A percentile compares a stretch with the other conserved stretches of the same genome.
Evolutionary conservation across 1,284 basidiomycete genomes (phyloP).

Genomic region (Veloporphyrellus conicus): DNA sequence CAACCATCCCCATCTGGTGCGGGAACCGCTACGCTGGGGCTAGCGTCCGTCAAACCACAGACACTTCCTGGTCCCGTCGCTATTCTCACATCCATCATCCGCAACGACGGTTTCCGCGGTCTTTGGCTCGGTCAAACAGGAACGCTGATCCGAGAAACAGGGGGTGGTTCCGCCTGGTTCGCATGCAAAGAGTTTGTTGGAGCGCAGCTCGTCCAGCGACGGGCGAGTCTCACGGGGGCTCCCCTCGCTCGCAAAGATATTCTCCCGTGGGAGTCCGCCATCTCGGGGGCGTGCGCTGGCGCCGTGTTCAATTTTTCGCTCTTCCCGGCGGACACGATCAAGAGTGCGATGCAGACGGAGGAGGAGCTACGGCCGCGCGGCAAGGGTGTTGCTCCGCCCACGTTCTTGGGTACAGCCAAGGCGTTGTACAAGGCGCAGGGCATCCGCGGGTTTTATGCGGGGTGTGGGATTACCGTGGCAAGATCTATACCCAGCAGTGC

Average conservation of each 20-base stretch:
- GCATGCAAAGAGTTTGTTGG: slow-evolving; percentile 78
- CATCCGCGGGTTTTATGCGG: slow-evolving; percentile 84
- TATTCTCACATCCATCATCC: slow-evolving; percentile 64
- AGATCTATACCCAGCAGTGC: slow-evolving; percentile 87
- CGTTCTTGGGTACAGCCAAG: slow-evolving; percentile 69
- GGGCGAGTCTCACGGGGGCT: slow-evolving; percentile 23
- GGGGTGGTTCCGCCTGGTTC: slow-evolving; percentile 92
- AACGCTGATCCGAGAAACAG: slow-evolving; percentile 91
- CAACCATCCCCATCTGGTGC: slow-evolving; percentile 8
- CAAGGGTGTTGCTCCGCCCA: slow-evolving; percentile 36
- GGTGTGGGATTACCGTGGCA: slow-evolving; percentile 91
- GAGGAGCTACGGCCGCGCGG: slow-evolving; percentile 71
- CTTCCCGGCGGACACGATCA: slow-evolving; percentile 93
- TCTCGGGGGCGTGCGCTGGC: slow-evolving; percentile 84
- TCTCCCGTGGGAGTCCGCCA: slow-evolving; percentile 75
- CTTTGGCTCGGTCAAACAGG: slow-evolving; percentile 96
- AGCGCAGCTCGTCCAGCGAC: slow-evolving; percentile 52
- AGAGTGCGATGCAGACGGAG: slow-evolving; percentile 93
- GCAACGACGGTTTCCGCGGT: slow-evolving; percentile 70
- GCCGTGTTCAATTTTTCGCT: slow-evolving; percentile 81
- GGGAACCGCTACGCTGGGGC: slow-evolving; percentile 1
- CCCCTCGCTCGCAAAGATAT: slow-evolving; percentile 43
- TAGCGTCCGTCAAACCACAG: slow-evolving; percentile 2
- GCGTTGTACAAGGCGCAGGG: slow-evolving; percentile 79
- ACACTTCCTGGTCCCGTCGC: slow-evolving; percentile 61